Percentiles rank a stretch among this genome's conserved stretches.
phyloP scores from a whole-genome alignment of 768 basidiomycete genomes.

The Guyanaporus albipodus region DNA sequence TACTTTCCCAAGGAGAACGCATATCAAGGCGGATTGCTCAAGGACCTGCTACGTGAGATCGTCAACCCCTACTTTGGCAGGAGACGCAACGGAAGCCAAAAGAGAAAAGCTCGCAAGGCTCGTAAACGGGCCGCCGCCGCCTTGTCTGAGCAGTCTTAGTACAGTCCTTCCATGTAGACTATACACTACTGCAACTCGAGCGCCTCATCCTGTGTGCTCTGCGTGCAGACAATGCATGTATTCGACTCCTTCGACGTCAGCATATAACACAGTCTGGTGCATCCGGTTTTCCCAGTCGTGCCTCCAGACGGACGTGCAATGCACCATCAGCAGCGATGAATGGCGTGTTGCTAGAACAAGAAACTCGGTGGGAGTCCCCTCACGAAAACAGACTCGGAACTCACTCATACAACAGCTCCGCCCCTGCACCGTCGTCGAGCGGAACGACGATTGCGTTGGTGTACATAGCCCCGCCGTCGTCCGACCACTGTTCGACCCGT shows the following conservation, averaged over 20 bases:
- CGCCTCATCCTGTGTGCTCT: not conserved
- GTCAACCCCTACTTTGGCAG: slow-evolving; percentile 15
- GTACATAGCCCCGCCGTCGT: not conserved
- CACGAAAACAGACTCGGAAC: too few relatives aligned
- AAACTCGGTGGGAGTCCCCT: too few relatives aligned
- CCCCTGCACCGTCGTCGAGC: slow-evolving; percentile 38
- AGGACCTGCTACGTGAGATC: slow-evolving; percentile 26
- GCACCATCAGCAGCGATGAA: slow-evolving; percentile 45
- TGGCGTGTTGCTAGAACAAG: slow-evolving; percentile 42
- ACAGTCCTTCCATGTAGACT: slow-evolving; percentile 2
- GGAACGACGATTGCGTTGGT: slow-evolving; percentile 35
- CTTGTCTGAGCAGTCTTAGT: slow-evolving; percentile 2
- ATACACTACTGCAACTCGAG: not conserved
- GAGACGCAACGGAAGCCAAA: slow-evolving; percentile 19
- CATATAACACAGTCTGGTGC: slow-evolving; percentile 30
- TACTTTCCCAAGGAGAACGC: slow-evolving; percentile 30
- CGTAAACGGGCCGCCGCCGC: slow-evolving; percentile 7
- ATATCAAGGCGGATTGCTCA: slow-evolving; percentile 28
- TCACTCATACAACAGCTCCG: slow-evolving; percentile 51
- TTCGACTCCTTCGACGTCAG: too few relatives aligned
- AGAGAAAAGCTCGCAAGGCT: slow-evolving; percentile 14
- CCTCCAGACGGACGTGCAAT: slow-evolving; percentile 45
- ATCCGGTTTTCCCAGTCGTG: slow-evolving; percentile 36
- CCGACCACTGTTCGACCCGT: slow-evolving; percentile 10
- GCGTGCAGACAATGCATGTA: not conserved